Evolutionary conservation across 2,329 filamentous ascomycete species (phyloP).

Genomic region (Biscogniauxia marginata): DNA sequence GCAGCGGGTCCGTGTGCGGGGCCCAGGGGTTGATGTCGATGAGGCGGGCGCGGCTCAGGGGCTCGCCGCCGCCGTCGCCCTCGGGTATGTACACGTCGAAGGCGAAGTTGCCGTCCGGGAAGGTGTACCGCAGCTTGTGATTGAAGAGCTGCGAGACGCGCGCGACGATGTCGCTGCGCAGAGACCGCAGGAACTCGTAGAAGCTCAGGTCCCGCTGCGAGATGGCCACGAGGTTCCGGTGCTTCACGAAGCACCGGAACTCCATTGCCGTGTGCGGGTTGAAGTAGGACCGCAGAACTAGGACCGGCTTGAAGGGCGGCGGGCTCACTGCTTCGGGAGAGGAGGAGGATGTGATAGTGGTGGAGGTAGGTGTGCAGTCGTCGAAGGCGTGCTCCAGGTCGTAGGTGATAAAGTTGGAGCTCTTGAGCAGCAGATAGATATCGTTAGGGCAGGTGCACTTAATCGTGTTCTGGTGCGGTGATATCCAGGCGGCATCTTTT

Average conservation of each 20-base stretch:
- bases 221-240: conserved; percentile 75
- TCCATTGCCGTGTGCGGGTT: conserved; percentile 87
- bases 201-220: conserved; percentile 88
- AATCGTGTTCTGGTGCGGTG: conserved; percentile 78
- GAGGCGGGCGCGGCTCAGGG: conserved; percentile 75
- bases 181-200: conserved; percentile 71
- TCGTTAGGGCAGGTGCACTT: conserved; percentile 88
- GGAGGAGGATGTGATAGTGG: conserved; percentile 27
- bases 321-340: conserved; percentile 36
- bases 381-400: conserved; percentile 93
- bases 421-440: conserved; percentile 90
- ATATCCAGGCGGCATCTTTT: conserved; percentile 94
- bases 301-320: conserved; percentile 65
- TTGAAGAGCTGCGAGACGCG: conserved; percentile 77
- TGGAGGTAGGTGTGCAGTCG: conserved; percentile 53
- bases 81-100: conserved; percentile 93
- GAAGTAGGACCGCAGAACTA: conserved; percentile 86
- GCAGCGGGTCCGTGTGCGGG: conserved; percentile 77
- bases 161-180: conserved; percentile 66
- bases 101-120: conserved; percentile 79
- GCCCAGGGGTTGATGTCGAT: conserved; percentile 98
- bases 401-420: conserved; percentile 90
- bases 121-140: conserved; percentile 68
- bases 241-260: conserved; percentile 92
- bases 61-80: conserved; percentile 47